Evolutionary conservation across 345 rosid species (phyloP), one percentile per base, ranked within the genome.

Genomic region (Geranium rotundifolium): DNA sequence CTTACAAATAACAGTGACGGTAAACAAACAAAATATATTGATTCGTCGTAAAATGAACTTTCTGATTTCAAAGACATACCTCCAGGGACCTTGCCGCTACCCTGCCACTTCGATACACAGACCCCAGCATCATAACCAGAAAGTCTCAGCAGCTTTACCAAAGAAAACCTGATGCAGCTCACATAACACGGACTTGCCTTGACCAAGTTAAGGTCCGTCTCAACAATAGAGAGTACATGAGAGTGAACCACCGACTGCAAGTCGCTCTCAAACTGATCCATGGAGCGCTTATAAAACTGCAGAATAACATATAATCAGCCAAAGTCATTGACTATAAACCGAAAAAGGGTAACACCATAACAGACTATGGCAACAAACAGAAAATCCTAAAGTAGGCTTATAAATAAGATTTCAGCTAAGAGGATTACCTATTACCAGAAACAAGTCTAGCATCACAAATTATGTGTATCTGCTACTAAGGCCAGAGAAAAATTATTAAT

Each of bases 111-210:
- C 5, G 93, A 80, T 15, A 81, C 66, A 61, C 98, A 92, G 23
- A 92, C 93, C 20, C 85, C 95, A 29, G 98, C 95, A 76, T 89
- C 83, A 50, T 89, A 82, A 29, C 93, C 95, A 1, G 91, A 83
- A 56, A 80, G 83, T 69, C 91, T 80, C 71, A 89, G 71, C 56
- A 81, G 85, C 77, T 92, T 87, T 7, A 85, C 96, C 61, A 89
- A 76, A 52, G 71, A 77, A 74, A 77, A 87, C 65, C 93, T 85
- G 62, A 85, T 73, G 82, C 98, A 87, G 75, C 95, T 89, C 17
- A 81, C 85, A 67, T 79, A 81, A 78, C 96, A 92, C 1, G 80
- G 78, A 64, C 84, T 89, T 16, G 83, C 68, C 71, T 84, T 85
- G 62, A 77, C 77, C 61, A 71, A 71, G 46, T 72, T 81, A 41